Percentiles rank a stretch among this genome's conserved stretches.
Conservation (phyloP, 2,329 filamentous ascomycete genomes). For the Trematosphaeria pertusa region DNA sequence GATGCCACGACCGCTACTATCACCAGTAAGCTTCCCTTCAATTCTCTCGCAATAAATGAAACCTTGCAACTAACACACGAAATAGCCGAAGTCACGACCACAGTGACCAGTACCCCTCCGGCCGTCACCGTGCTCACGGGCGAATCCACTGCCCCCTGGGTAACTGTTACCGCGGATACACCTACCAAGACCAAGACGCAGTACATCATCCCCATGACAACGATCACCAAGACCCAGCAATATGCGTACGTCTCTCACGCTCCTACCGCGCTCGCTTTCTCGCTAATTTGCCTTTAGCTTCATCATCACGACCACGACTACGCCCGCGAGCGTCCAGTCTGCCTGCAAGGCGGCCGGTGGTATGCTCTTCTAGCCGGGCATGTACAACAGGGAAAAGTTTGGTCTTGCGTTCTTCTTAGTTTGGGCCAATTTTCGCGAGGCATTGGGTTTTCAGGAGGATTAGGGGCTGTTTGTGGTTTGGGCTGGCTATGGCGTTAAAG, state of each 20-base stretch:
- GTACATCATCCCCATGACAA: constrained; percentile 24
- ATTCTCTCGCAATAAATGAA: not conserved
- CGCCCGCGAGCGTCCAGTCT: constrained; percentile 24
- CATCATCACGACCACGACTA: constrained; percentile 29
- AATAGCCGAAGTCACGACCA: constrained; percentile 13
- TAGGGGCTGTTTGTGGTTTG: too few species aligned
- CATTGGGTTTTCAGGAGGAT: too few species aligned
- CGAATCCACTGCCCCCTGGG: constrained; percentile 16
- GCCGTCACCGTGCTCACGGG: constrained; percentile 30
- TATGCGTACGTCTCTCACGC: constrained; percentile 21
- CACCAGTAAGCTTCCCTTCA: constrained; percentile 13
- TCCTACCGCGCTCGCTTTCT: not conserved
- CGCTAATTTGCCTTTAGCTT: constrained; percentile 18
- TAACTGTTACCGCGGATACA: constrained; percentile 35
- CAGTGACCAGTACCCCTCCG: constrained; percentile 28
- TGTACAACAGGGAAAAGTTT: too few species aligned
- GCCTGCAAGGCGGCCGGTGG: constrained; percentile 29
- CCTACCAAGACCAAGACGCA: constrained; percentile 31
- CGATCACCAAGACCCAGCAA: constrained; percentile 20
- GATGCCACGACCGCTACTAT: constrained; percentile 24
- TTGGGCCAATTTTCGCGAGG: too few species aligned
- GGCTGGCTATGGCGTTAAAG: too few species aligned
- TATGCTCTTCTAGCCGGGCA: constrained; percentile 20
- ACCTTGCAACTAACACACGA: not conserved
- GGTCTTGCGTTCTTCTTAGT: too few species aligned